Conservation (phyloP, 2,329 filamentous ascomycete genomes). For the Periconia macrospinosa region DNA sequence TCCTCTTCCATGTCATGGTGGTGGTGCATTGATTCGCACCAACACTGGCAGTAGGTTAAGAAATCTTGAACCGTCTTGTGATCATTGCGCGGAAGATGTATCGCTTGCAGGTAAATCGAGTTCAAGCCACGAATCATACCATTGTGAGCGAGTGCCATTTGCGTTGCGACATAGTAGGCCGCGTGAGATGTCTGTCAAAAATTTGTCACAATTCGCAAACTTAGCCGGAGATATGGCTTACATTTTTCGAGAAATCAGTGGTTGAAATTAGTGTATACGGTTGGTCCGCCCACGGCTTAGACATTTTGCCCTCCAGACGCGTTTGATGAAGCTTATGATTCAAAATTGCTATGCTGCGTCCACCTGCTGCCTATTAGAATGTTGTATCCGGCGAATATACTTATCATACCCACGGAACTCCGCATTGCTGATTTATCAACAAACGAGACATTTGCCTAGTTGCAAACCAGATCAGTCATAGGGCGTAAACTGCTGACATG, state of each 20-base stretch:
- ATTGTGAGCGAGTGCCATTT: constrained; percentile 67
- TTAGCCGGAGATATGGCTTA: constrained; percentile 9
- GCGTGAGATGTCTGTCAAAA: constrained; percentile 27
- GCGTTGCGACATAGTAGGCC: constrained; percentile 55
- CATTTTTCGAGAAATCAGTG: constrained; percentile 24
- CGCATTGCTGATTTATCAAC: too few species aligned
- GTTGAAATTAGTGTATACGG: constrained; percentile 29
- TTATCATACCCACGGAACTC: too few species aligned
- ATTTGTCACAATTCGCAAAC: background rate
- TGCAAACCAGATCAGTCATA: too few species aligned
- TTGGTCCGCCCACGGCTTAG: constrained; percentile 27
- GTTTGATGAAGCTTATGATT: too few species aligned
- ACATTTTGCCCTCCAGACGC: constrained; percentile 4
- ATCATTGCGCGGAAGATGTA: constrained; percentile 53
- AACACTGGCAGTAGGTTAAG: constrained; percentile 35
- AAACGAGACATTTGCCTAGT: too few species aligned
- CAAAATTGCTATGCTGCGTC: too few species aligned
- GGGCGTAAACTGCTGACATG: too few species aligned
- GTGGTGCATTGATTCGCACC: constrained; percentile 59
- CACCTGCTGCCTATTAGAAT: too few species aligned
- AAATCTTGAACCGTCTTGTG: constrained; percentile 52
- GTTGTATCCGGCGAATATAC: too few species aligned
- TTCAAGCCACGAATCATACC: constrained; percentile 66
- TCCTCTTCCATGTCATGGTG: constrained; percentile 66
- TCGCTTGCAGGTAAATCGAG: constrained; percentile 62